These are phyloP conservation scores for Salvia sclarea DNA, from an alignment of 305 asterid genomes.

Conservation along the genomic window DNA sequence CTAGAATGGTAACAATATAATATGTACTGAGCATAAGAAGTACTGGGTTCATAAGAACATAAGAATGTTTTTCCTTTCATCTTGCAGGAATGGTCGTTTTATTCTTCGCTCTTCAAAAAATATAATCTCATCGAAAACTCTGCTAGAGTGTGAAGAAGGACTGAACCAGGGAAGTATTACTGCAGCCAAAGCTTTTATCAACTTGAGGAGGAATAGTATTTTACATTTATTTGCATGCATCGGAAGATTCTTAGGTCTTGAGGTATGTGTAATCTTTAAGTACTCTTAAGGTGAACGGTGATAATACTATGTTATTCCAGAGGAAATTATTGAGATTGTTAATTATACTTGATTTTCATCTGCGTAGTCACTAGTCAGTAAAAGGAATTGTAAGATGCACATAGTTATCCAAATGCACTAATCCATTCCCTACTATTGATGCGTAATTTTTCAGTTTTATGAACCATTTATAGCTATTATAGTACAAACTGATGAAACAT, in stretches of 20 bases:
- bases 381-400: slow-evolving; percentile 9
- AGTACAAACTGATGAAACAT: slow-evolving; percentile 12
- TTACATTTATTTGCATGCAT: slow-evolving; percentile 89
- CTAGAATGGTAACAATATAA: not conserved
- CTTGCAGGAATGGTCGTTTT: slow-evolving; percentile 89
- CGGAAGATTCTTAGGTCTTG: slow-evolving; percentile 93
- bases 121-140: slow-evolving; percentile 62
- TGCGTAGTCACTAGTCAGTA: not conserved
- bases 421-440: slow-evolving; percentile 29
- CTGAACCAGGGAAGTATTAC: slow-evolving; percentile 85
- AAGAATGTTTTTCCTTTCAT: slow-evolving; percentile 30
- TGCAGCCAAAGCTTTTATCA: slow-evolving; percentile 74
- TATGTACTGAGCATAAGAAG: too few relatives aligned
- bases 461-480: not conserved
- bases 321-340: slow-evolving; percentile 21
- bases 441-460: slow-evolving; percentile 13
- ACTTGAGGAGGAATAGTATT: slow-evolving; percentile 80
- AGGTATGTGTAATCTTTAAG: slow-evolving; percentile 52
- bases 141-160: slow-evolving; percentile 89
- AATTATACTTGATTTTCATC: slow-evolving; percentile 3
- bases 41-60: slow-evolving; percentile 3
- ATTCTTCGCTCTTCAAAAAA: slow-evolving; percentile 83
- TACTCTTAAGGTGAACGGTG: slow-evolving; percentile 14
- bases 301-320: slow-evolving; percentile 16
- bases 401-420: slow-evolving; percentile 23